Conservation (phyloP, 345 rosid genomes). For the Sonneratia alba region DNA sequence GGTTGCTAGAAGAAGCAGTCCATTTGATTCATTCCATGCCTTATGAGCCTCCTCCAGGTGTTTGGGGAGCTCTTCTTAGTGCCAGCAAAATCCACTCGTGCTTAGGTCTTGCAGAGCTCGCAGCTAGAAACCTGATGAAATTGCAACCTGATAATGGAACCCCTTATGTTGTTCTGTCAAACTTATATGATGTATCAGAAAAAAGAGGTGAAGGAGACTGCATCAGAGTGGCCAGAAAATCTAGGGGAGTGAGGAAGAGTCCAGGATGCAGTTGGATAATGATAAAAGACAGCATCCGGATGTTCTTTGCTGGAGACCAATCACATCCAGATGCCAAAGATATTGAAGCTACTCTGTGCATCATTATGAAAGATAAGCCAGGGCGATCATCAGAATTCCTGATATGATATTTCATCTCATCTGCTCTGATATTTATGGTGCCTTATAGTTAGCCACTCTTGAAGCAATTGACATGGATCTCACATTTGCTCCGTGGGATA, state of each 20-base stretch:
- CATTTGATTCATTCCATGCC: constrained; percentile 44
- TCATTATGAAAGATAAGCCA: constrained; percentile 3
- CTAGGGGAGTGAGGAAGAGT: constrained; percentile 51
- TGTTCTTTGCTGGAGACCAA: constrained; percentile 46
- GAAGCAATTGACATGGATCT: not conserved
- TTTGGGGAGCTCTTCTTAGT: constrained; percentile 80
- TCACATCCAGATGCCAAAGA: constrained; percentile 30
- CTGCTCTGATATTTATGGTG: not conserved
- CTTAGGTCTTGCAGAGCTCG: constrained; percentile 57
- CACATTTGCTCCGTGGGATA: not conserved
- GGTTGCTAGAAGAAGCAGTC: constrained; percentile 53
- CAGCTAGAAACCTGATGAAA: constrained; percentile 46
- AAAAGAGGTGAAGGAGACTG: constrained; percentile 29
- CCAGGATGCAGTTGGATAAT: constrained; percentile 77
- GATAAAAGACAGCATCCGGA: constrained; percentile 30
- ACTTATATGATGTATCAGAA: constrained; percentile 38
- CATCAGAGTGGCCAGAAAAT: constrained; percentile 34
- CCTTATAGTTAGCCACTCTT: not conserved
- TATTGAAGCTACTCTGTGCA: constrained; percentile 12
- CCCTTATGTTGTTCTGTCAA: constrained; percentile 63
- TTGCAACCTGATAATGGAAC: constrained; percentile 62
- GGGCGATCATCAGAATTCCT: not conserved
- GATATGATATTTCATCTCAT: constrained; percentile 1
- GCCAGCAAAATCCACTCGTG: constrained; percentile 44
- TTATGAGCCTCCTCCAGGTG: constrained; percentile 51